Evolutionary conservation across 352 stramenopile genomes (phyloP).

Genomic region (Phytophthora chlamydospora): DNA sequence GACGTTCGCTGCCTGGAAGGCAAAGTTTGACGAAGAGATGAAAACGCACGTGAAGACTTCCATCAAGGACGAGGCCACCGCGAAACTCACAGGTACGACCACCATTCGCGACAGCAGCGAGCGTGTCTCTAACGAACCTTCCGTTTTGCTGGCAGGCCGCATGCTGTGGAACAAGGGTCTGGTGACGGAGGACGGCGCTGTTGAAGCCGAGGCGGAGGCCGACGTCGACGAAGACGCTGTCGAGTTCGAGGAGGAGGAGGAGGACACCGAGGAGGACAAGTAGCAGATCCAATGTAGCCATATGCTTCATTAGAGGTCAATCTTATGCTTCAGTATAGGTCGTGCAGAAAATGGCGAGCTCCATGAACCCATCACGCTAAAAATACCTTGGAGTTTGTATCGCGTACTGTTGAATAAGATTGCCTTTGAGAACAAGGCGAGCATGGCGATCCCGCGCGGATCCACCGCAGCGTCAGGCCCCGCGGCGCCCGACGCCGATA

Average conservation of each 20-base stretch:
- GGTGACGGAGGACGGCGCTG: slow-evolving; percentile 67
- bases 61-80: slow-evolving; percentile 68
- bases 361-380: slow-evolving; percentile 33
- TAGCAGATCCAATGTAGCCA: slow-evolving; percentile 11
- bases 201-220: slow-evolving; percentile 46
- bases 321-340: slow-evolving; percentile 19
- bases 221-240: slow-evolving; percentile 44
- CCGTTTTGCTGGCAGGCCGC: slow-evolving; percentile 38
- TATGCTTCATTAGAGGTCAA: slow-evolving; percentile 24
- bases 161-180: slow-evolving; percentile 77
- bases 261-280: slow-evolving; percentile 41
- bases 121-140: slow-evolving; percentile 14
- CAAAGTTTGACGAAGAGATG: slow-evolving; percentile 79
- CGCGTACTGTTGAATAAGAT: slow-evolving; percentile 28
- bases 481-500: slow-evolving; percentile 1
- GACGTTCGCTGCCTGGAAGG: slow-evolving; percentile 74
- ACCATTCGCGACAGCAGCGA: neutral
- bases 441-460: slow-evolving; percentile 18
- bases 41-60: slow-evolving; percentile 41
- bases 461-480: slow-evolving; percentile 2
- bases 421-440: slow-evolving; percentile 12
- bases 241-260: slow-evolving; percentile 37
- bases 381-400: slow-evolving; percentile 21
- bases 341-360: too few species aligned
- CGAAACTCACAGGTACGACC: slow-evolving; percentile 74